Conservation (phyloP, 1,284 basidiomycete genomes). For the Ganoderma leucocontextum region DNA sequence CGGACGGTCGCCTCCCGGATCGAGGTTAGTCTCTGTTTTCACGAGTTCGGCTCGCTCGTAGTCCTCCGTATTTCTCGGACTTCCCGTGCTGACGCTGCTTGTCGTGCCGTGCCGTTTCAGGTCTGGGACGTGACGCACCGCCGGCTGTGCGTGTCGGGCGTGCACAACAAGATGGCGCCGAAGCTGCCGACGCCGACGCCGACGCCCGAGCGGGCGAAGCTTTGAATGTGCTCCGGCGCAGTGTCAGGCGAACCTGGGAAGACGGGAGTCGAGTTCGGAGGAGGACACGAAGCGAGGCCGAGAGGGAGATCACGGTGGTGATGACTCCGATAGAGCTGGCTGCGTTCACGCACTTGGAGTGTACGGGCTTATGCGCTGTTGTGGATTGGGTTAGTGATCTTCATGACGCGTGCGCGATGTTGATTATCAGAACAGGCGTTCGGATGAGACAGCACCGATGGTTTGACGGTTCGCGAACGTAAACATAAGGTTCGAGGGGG, state of each 20-base stretch:
- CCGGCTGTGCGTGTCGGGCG: slow-evolving; percentile 52
- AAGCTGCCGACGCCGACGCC: slow-evolving; percentile 13
- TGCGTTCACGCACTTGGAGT: neutral
- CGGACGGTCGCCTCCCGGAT: slow-evolving; percentile 19
- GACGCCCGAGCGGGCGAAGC: neutral
- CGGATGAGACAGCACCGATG: too few species aligned
- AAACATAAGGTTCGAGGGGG: too few species aligned
- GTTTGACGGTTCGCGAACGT: too few species aligned
- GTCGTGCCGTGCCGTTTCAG: slow-evolving; percentile 19
- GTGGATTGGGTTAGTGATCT: too few species aligned
- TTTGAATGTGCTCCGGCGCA: neutral
- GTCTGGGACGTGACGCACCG: slow-evolving; percentile 42
- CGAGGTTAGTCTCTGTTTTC: slow-evolving; percentile 12
- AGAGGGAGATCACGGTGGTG: too few species aligned
- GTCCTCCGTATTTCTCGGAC: neutral
- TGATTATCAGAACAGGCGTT: too few species aligned
- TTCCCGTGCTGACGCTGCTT: neutral
- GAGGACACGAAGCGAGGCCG: neutral
- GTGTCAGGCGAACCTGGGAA: too few species aligned
- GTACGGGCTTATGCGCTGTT: too few species aligned
- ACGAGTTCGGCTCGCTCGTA: too few species aligned
- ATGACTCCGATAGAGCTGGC: neutral
- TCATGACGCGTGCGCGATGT: too few species aligned
- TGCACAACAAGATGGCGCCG: slow-evolving; percentile 47
- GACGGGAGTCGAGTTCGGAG: neutral